phyloP scores from a whole-genome alignment of 164 flowering plant species.

The Umbellularia californica region DNA sequence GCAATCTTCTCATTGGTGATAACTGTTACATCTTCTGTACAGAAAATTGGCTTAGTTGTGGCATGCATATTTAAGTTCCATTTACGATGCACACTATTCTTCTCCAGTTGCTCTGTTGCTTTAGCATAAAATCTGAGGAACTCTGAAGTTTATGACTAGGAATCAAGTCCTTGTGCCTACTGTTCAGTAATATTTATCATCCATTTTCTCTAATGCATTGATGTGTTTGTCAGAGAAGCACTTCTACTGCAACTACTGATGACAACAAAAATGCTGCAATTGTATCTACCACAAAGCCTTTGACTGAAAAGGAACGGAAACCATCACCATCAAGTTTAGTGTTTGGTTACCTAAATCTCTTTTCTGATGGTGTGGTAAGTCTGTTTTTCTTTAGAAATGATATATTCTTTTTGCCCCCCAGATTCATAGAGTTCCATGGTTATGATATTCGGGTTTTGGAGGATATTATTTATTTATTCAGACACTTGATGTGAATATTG shows the following conservation, averaged over 20 bases:
- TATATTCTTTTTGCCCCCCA: too few relatives aligned
- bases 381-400: slow-evolving; percentile 10
- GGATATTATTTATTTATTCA: background rate
- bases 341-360: slow-evolving; percentile 94
- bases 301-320: slow-evolving; percentile 23
- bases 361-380: slow-evolving; percentile 98
- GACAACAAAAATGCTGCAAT: slow-evolving; percentile 18
- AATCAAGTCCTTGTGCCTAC: background rate
- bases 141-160: background rate
- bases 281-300: slow-evolving; percentile 12
- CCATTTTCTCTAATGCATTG: background rate
- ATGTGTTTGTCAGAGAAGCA: slow-evolving; percentile 52
- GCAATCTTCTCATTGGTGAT: too few relatives aligned
- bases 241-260: slow-evolving; percentile 9
- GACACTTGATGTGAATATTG: slow-evolving; percentile 11
- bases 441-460: background rate
- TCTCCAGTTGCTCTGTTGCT: background rate
- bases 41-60: background rate
- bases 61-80: background rate
- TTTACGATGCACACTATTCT: background rate
- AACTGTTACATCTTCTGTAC: too few relatives aligned
- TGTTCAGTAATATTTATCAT: background rate
- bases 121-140: background rate
- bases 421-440: background rate
- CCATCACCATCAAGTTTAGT: slow-evolving; percentile 58